Evolutionary conservation across 2,329 filamentous ascomycete species (phyloP).

Genomic region (Monilinia vaccinii-corymbosi): DNA sequence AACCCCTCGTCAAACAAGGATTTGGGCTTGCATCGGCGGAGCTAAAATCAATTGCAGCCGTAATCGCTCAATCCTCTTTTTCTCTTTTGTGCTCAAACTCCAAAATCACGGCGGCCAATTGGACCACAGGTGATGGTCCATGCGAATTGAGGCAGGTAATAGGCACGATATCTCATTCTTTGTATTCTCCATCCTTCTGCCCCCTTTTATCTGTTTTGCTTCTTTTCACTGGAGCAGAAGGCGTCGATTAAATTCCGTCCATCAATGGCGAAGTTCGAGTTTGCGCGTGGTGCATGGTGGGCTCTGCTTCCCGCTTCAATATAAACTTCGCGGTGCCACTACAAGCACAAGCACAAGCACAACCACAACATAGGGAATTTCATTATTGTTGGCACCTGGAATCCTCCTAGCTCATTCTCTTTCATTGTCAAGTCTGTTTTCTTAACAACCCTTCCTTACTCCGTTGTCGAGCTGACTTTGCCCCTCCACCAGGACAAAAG

Average conservation of each 20-base stretch:
- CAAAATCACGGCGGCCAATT: slow-evolving; percentile 3
- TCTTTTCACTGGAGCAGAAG: not conserved
- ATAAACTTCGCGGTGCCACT: slow-evolving; percentile 2
- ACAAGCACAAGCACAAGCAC: not conserved
- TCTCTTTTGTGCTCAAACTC: not conserved
- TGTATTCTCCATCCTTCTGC: not conserved
- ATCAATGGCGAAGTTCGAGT: not conserved
- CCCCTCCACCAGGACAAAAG: not conserved
- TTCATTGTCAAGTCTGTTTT: not conserved
- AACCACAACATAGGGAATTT: not conserved
- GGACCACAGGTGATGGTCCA: not conserved
- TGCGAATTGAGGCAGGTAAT: slow-evolving; percentile 1
- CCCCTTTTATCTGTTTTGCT: not conserved
- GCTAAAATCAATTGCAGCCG: slow-evolving; percentile 4
- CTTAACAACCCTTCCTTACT: not conserved
- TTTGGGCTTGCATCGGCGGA: not conserved
- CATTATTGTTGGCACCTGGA: not conserved
- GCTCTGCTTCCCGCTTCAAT: slow-evolving; percentile 7
- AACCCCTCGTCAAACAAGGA: slow-evolving; percentile 1
- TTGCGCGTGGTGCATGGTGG: slow-evolving; percentile 5
- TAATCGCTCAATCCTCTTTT: slow-evolving; percentile 4
- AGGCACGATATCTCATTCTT: slow-evolving; percentile 2
- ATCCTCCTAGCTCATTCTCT: not conserved
- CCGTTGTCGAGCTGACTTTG: not conserved
- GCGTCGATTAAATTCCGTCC: not conserved